Percentiles rank a stretch among this genome's conserved stretches.
Conservation (phyloP, 2,329 filamentous ascomycete genomes). For the Paraconiothyrium brasiliense region DNA sequence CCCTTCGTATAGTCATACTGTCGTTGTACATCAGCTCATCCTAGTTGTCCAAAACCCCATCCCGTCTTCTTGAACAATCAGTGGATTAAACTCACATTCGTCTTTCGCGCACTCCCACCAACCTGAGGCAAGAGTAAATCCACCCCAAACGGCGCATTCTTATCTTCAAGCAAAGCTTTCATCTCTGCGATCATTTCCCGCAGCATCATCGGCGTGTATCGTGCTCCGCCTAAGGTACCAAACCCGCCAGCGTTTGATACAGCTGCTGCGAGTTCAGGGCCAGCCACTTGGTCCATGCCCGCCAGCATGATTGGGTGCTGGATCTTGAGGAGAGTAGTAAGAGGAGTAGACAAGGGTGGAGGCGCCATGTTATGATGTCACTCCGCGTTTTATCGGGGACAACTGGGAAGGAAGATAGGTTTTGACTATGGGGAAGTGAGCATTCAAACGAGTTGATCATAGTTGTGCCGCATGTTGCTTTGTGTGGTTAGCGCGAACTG, state of each 20-base stretch:
- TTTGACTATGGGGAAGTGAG: neutral
- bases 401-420: neutral
- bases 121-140: constrained; percentile 48
- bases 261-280: constrained; percentile 35
- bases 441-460: neutral
- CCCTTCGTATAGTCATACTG: constrained; percentile 47
- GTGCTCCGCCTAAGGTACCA: constrained; percentile 35
- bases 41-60: neutral
- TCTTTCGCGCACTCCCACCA: constrained; percentile 44
- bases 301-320: constrained; percentile 41
- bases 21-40: neutral
- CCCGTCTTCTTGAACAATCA: neutral
- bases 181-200: constrained; percentile 40
- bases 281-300: constrained; percentile 37
- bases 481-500: too few species aligned
- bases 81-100: constrained; percentile 30
- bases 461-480: too few species aligned
- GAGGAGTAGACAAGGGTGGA: neutral
- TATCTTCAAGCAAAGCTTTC: constrained; percentile 31
- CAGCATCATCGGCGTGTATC: constrained; percentile 37
- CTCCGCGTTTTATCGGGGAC: too few species aligned
- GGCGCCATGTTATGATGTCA: neutral
- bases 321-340: constrained; percentile 33
- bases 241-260: constrained; percentile 40
- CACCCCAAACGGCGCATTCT: constrained; percentile 45